These are phyloP conservation scores for Ramaria rubella DNA, from an alignment of 768 basidiomycete species.

Conservation along the genomic window DNA sequence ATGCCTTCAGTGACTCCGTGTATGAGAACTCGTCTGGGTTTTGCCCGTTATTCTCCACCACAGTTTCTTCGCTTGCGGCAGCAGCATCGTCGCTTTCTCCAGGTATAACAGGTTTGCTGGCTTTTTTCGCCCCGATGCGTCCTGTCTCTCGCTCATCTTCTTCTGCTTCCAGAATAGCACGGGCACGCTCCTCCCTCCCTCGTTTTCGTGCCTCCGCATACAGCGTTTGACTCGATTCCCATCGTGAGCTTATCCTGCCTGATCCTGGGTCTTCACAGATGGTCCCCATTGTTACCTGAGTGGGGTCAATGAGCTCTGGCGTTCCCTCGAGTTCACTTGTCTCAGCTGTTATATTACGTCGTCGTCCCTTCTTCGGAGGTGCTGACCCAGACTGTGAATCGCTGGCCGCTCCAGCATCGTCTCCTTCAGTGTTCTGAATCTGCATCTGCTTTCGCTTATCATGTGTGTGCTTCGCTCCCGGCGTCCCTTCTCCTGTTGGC, in stretches of 20 bases:
- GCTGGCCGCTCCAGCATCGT: not conserved
- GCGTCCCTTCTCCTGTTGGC: not conserved
- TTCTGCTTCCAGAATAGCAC: slow-evolving; percentile 49
- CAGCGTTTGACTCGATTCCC: slow-evolving; percentile 61
- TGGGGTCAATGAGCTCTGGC: slow-evolving; percentile 52
- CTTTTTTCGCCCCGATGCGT: not conserved
- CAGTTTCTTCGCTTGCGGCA: slow-evolving; percentile 10
- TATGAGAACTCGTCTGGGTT: slow-evolving; percentile 60
- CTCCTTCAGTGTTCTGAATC: not conserved
- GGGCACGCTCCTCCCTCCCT: slow-evolving; percentile 62
- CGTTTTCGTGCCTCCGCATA: slow-evolving; percentile 58
- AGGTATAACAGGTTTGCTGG: not conserved
- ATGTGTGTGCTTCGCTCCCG: not conserved
- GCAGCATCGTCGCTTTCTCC: slow-evolving; percentile 29
- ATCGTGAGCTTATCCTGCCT: slow-evolving; percentile 75
- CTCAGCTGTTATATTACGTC: not conserved
- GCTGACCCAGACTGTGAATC: not conserved
- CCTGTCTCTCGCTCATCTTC: slow-evolving; percentile 5
- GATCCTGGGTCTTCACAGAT: slow-evolving; percentile 73
- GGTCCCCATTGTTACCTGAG: slow-evolving; percentile 72
- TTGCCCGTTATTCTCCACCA: slow-evolving; percentile 39
- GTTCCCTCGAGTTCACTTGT: not conserved
- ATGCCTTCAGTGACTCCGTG: slow-evolving; percentile 52
- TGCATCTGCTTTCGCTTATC: not conserved
- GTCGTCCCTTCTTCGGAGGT: not conserved